Evolutionary conservation across 371 early-diverging fungal species (phyloP).

Genomic region (Umbelopsis sp.): DNA sequence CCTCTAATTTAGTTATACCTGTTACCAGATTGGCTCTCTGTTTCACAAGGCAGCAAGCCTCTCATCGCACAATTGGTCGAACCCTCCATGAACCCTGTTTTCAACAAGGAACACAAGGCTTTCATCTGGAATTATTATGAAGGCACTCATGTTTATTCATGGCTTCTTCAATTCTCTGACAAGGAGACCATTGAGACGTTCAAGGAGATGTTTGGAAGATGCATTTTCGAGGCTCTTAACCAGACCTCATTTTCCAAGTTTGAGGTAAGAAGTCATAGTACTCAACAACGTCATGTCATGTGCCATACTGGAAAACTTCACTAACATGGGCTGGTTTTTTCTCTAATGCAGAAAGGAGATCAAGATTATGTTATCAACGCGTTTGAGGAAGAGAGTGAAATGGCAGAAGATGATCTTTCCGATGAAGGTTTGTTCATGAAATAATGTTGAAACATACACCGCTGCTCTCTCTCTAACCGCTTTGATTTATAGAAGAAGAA

Average conservation of each 20-base stretch:
- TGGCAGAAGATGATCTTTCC: slow-evolving; percentile 34
- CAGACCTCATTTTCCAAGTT: slow-evolving; percentile 50
- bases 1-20: background rate
- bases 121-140: slow-evolving; percentile 53
- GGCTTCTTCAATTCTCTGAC: slow-evolving; percentile 62
- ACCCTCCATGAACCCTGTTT: slow-evolving; percentile 73
- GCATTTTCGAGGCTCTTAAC: slow-evolving; percentile 68
- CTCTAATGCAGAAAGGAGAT: slow-evolving; percentile 42
- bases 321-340: background rate
- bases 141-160: slow-evolving; percentile 61
- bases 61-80: slow-evolving; percentile 68
- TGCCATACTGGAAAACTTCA: background rate
- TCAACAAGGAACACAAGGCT: slow-evolving; percentile 47
- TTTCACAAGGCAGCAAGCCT: slow-evolving; percentile 32
- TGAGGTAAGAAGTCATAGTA: slow-evolving; percentile 25
- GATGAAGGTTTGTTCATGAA: background rate
- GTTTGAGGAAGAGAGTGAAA: slow-evolving; percentile 68
- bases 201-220: slow-evolving; percentile 60
- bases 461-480: background rate
- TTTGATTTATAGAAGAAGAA: background rate
- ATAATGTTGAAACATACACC: background rate
- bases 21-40: slow-evolving; percentile 52
- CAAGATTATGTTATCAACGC: slow-evolving; percentile 69
- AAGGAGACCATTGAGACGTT: slow-evolving; percentile 45
- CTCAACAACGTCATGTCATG: too few relatives aligned